Conservation (phyloP, 2,329 filamentous ascomycete species). For the Mycosphaerella arachidis region DNA sequence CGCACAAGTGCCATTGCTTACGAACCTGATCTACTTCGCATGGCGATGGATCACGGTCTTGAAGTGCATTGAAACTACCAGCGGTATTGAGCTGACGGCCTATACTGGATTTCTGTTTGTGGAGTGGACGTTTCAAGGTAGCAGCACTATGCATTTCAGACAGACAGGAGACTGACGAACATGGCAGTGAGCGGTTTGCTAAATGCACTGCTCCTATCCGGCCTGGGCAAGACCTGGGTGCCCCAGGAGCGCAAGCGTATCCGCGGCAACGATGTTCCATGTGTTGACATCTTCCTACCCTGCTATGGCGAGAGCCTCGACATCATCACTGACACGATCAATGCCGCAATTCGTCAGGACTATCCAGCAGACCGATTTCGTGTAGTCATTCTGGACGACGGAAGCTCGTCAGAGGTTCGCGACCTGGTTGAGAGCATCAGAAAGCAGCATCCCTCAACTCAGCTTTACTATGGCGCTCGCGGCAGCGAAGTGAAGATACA, state of each 20-base stretch:
- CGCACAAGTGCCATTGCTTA: conserved; percentile 10
- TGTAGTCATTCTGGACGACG: conserved; percentile 17
- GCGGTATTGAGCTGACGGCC: conserved; percentile 2
- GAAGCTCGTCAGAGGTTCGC: conserved; percentile 6
- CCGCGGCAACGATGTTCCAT: conserved; percentile 10
- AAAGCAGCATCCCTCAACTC: conserved; percentile 7
- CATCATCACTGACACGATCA: conserved; percentile 17
- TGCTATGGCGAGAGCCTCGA: conserved; percentile 18
- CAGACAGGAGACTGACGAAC: not conserved
- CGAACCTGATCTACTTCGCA: conserved; percentile 13
- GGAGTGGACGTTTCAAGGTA: conserved; percentile 15
- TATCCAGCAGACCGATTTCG: conserved; percentile 14
- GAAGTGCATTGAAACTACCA: conserved; percentile 4
- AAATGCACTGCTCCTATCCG: conserved; percentile 10
- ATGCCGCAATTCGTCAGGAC: conserved; percentile 16
- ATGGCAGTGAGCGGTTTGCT: conserved; percentile 10
- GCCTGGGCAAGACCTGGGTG: conserved; percentile 15
- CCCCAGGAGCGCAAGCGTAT: conserved; percentile 13
- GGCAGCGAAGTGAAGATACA: conserved; percentile 17
- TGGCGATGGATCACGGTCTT: conserved; percentile 14
- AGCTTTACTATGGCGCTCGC: conserved; percentile 13
- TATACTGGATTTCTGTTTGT: conserved; percentile 12
- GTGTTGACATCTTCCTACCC: conserved; percentile 15
- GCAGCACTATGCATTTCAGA: not conserved
- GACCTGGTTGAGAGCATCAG: conserved; percentile 7